Base-by-base conservation (phyloP, 352 stramenopile species). In the Globisporangium barbulae region DNA sequence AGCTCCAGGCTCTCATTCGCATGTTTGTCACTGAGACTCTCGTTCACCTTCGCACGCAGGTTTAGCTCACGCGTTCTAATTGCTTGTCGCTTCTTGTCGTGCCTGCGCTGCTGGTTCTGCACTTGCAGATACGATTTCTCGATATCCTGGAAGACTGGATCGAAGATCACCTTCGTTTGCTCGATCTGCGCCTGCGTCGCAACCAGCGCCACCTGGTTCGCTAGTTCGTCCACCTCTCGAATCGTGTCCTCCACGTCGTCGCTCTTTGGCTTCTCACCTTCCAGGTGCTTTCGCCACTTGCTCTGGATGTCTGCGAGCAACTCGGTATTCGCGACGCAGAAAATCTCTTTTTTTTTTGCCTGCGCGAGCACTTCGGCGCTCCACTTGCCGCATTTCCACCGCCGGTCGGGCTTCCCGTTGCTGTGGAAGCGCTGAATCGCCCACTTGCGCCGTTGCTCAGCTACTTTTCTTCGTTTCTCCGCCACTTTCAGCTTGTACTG, bases 161-260 rank as follows among this genome's bases (percentile, higher is more conserved):
- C 71, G 66, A 94, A 91, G 3, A 94, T 76, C 10, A 66, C 64
- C 13, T 81, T 74, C 0, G 77, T 84, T 41, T 90, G 81, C 28
- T 91, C 72, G 9, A 86, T 83, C 59, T 91, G 78, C 22, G 71
- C 62, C 35, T 76, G 74, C 2, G 81, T 66, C 37, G 70, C 65
- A 8, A 76, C 72, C 5, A 89, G 64, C 31, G 67, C 64, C 44
- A 85, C 70, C 64, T 91, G 74, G 12, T 83, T 71, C 39, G 76
- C 65, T 8, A 91, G 56, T 49, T 73, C 65, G 30, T 63, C 37
- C 2, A 84, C 75, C 44, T 70, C 71, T 3, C 66, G 56, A 58
- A 65, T 69, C 52, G 72, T 76, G 4, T 50, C 37, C 7, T 76
- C 53, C 22, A 71, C 66, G 25, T 76, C 71, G 57, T 71, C 39